Percentiles rank a stretch among this genome's conserved stretches.
Evolutionary conservation across 2,329 filamentous ascomycete species (phyloP).

Genomic region (Berkeleyomyces rouxiae): DNA sequence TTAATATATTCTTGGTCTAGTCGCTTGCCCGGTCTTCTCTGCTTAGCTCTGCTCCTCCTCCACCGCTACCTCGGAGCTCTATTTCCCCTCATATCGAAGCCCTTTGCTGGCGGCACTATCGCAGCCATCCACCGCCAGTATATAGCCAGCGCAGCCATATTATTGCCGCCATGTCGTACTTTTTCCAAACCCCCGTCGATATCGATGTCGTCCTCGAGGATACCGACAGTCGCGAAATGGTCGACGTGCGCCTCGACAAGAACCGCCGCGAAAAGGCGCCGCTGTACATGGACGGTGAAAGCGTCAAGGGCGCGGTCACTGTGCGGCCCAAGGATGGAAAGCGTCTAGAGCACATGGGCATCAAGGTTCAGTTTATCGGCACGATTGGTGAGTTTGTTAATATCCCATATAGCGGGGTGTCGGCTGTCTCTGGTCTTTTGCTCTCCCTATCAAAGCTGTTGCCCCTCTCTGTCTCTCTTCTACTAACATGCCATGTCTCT

Average conservation of each 20-base stretch:
- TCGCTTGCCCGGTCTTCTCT: background rate
- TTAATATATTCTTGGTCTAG: background rate
- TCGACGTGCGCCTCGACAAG: conserved; percentile 98
- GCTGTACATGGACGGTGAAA: conserved; percentile 95
- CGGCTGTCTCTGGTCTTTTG: background rate
- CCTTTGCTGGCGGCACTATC: background rate
- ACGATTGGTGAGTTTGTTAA: conserved; percentile 56
- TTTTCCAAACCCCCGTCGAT: conserved; percentile 95
- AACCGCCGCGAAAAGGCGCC: conserved; percentile 92
- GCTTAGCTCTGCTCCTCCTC: background rate
- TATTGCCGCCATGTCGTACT: conserved; percentile 63
- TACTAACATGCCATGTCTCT: background rate
- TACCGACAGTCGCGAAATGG: conserved; percentile 81
- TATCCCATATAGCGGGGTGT: background rate
- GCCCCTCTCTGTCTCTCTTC: background rate
- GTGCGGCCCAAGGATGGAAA: conserved; percentile 96
- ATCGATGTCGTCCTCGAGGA: conserved; percentile 98
- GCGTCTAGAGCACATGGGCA: conserved; percentile 90
- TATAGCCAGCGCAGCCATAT: background rate
- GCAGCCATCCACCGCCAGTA: background rate
- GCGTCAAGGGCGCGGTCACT: conserved; percentile 89
- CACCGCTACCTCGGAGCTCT: background rate
- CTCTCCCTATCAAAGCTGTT: background rate
- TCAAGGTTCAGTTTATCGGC: conserved; percentile 99
- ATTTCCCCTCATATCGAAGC: background rate